Evolutionary conservation across 2,329 filamentous ascomycete genomes (phyloP), one percentile per base, ranked within the genome.

Genomic region (Teratosphaeria epicoccoides): DNA sequence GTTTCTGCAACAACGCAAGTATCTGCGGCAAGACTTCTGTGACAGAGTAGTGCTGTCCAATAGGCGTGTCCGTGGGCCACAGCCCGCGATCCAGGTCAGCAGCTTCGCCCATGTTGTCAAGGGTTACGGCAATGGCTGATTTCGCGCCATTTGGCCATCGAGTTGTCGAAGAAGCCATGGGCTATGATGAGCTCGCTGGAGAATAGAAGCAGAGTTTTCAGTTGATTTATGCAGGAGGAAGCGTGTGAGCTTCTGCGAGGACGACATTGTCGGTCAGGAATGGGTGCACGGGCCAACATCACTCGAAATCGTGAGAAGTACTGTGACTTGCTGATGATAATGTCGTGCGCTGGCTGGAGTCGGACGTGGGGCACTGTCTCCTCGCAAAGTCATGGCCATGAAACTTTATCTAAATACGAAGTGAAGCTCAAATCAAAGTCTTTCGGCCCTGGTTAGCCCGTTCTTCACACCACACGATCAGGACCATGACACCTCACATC

Each of bases 21-120:
- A 67, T 58, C 40, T 59, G 45, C 2, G 65, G 64, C 2, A 67
- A 33, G 17, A 58, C 59, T 46, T 61, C 52, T 25, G 49, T 63
- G 17, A 66, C 61, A 10, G 60, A 61, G 50, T 60, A 60, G 49
- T 67, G 65, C 6, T 56, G 56, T 14, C 65, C 65, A 12, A 66
- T 49, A 9, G 62, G 58, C 48, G 58, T 24, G 24, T 54, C 43
- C 43, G 50, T 17, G 10, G 60, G 60, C 63, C 64, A 65, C 11
- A 67, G 54, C 3, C 52, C 49, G 1, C 65, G 58, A 45, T 67
- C 57, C 0, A 67, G 47, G 47, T 67, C 65, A 17, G 65, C 65
- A 12, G 64, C 65, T 58, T 67, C 65, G 33, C 63, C 65, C 59
- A 66, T 63, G 53, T 67, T 67, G 59, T 67, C 65, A 24, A 67